A percentile compares a stretch with the other conserved stretches of the same genome.
Conservation (phyloP, 371 early-diverging fungal species). For the Mortierella polycephala region DNA sequence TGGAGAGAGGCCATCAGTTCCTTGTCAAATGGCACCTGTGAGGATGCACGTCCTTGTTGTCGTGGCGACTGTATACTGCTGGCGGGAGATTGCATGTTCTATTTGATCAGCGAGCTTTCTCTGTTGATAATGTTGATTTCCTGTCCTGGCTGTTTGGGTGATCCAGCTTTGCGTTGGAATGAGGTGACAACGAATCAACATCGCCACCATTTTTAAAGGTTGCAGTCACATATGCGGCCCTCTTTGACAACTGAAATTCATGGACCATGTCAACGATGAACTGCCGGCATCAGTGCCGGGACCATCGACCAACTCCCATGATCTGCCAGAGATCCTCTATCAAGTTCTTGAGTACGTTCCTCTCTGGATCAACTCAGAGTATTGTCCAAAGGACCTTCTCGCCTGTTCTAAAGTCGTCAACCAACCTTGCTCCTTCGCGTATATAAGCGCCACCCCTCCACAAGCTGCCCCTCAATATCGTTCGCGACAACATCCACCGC, state of each 20-base stretch:
- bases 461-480: neutral
- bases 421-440: too few species aligned
- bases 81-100: constrained; percentile 38
- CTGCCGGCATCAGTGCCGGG: too few species aligned
- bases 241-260: too few species aligned
- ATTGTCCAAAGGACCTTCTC: neutral
- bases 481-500: neutral
- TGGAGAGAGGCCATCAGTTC: constrained; percentile 38
- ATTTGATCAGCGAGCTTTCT: neutral
- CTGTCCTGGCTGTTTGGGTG: neutral
- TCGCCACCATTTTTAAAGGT: too few species aligned
- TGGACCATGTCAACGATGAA: too few species aligned
- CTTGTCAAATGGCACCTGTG: constrained; percentile 42
- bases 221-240: too few species aligned
- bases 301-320: neutral
- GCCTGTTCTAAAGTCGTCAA: neutral
- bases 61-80: constrained; percentile 47
- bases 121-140: neutral
- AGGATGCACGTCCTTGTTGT: constrained; percentile 22
- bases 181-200: too few species aligned
- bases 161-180: too few species aligned
- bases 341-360: constrained; percentile 1
- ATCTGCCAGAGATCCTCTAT: neutral
- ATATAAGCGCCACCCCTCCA: neutral
- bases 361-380: neutral